phyloP scores from a whole-genome alignment of 768 basidiomycete species.

The Macrolepiota fuliginosa region DNA sequence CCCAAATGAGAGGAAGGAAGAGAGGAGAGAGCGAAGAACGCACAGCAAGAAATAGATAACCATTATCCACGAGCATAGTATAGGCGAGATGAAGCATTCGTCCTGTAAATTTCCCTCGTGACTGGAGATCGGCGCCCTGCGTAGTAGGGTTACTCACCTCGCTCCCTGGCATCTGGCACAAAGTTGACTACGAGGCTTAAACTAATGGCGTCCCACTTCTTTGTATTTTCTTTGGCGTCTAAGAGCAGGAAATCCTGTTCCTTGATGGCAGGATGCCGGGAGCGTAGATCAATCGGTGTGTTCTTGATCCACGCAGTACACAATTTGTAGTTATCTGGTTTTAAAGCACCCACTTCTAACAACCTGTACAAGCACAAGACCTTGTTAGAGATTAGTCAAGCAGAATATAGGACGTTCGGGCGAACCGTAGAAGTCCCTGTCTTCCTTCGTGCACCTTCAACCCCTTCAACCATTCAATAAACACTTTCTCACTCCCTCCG shows the following conservation, averaged over 20 bases:
- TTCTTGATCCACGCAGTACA: conserved; percentile 70
- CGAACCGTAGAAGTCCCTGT: conserved; percentile 36
- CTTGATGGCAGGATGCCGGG: conserved; percentile 76
- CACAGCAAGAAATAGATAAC: conserved; percentile 71
- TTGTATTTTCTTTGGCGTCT: conserved; percentile 44
- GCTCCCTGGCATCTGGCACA: conserved; percentile 66
- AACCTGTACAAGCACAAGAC: conserved; percentile 43
- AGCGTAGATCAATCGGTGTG: conserved; percentile 79
- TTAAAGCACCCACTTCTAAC: conserved; percentile 87
- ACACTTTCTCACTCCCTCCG: conserved; percentile 82
- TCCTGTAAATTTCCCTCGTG: conserved; percentile 37
- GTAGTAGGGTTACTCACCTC: conserved; percentile 49
- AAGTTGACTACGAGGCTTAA: conserved; percentile 91
- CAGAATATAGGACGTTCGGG: conserved; percentile 7
- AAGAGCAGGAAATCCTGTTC: conserved; percentile 85
- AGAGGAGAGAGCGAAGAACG: conserved; percentile 19
- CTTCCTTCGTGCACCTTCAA: conserved; percentile 32
- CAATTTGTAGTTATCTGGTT: conserved; percentile 73
- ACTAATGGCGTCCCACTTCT: conserved; percentile 76
- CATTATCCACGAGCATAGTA: conserved; percentile 48
- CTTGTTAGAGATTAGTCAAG: not conserved
- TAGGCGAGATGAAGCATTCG: conserved; percentile 68
- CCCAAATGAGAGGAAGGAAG: not conserved
- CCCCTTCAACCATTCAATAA: conserved; percentile 74
- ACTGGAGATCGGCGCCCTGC: not conserved